Conservation (phyloP, 257 asterid species). For the Scutellaria minor region DNA sequence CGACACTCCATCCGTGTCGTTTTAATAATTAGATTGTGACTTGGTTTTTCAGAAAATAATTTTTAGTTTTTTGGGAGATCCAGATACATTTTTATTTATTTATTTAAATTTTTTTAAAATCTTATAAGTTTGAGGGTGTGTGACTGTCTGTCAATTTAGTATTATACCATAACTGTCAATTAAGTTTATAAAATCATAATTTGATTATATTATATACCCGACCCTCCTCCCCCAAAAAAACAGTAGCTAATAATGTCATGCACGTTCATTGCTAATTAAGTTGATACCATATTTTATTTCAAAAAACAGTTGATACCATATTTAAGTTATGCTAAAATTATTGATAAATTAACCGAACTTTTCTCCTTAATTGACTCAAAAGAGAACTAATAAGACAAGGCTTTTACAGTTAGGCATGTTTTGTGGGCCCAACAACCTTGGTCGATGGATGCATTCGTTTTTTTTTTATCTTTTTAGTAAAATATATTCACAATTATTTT, state of each 20-base stretch:
- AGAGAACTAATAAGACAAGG: not conserved
- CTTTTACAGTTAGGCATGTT: not conserved
- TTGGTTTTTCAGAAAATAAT: not conserved
- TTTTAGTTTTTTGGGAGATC: not conserved
- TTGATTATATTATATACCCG: not conserved
- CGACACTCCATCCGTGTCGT: constrained; percentile 26
- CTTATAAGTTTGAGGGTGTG: not conserved
- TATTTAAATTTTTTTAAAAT: not conserved
- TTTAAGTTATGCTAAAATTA: not conserved
- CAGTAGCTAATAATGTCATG: constrained; percentile 7
- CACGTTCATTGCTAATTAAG: not conserved
- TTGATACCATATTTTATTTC: constrained; percentile 5
- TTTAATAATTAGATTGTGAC: not conserved
- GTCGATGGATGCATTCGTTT: not conserved
- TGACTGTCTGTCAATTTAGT: constrained; percentile 18
- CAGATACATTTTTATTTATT: not conserved
- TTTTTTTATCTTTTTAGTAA: no score
- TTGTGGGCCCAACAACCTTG: not conserved
- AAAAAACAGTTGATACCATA: no score
- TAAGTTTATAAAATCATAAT: not conserved
- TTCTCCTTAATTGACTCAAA: not conserved
- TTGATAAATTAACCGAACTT: not conserved
- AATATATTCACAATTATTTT: no score
- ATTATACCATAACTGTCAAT: not conserved
- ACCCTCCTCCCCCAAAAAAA: not conserved